phyloP scores from a whole-genome alignment of 2,329 filamentous ascomycete species.

The Apiospora koreana region DNA sequence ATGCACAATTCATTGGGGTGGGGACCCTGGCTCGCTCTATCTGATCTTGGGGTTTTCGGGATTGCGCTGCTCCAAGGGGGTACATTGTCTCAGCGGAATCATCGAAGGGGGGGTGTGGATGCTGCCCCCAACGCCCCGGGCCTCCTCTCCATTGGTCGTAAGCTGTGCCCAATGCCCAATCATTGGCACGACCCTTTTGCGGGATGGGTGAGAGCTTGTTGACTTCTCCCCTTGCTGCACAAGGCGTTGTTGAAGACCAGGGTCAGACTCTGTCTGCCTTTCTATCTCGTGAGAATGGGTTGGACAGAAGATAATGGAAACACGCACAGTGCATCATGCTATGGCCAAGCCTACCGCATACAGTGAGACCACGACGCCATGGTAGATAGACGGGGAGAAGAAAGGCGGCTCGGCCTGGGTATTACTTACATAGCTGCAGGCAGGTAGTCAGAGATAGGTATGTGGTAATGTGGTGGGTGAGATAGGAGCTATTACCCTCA shows the following conservation, averaged over 20 bases:
- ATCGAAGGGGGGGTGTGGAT: not conserved
- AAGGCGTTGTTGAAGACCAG: not conserved
- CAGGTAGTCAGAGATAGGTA: not conserved
- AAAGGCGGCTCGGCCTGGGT: not conserved
- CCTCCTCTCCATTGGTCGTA: not conserved
- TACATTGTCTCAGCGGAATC: conserved; percentile 6
- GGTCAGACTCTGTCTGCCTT: not conserved
- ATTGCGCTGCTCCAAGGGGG: not conserved
- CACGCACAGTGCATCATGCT: not conserved
- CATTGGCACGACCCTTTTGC: not conserved
- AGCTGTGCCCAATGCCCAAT: not conserved
- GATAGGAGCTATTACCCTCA: not conserved
- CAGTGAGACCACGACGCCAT: not conserved
- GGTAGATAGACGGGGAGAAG: not conserved
- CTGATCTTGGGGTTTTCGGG: not conserved
- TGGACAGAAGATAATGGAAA: not conserved
- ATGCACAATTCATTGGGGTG: not conserved
- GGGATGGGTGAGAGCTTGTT: conserved; percentile 9
- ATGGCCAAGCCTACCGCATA: not conserved
- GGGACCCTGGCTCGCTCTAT: not conserved
- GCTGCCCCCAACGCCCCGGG: conserved; percentile 3
- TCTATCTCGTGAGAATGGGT: not conserved
- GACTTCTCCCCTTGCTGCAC: not conserved
- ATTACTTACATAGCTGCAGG: not conserved
- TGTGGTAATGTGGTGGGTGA: not conserved